A percentile compares a stretch with the other conserved stretches of the same genome.
These are phyloP conservation scores for Penicillium oxalicum DNA, from an alignment of 2,329 filamentous ascomycete genomes.

Conservation along the genomic window DNA sequence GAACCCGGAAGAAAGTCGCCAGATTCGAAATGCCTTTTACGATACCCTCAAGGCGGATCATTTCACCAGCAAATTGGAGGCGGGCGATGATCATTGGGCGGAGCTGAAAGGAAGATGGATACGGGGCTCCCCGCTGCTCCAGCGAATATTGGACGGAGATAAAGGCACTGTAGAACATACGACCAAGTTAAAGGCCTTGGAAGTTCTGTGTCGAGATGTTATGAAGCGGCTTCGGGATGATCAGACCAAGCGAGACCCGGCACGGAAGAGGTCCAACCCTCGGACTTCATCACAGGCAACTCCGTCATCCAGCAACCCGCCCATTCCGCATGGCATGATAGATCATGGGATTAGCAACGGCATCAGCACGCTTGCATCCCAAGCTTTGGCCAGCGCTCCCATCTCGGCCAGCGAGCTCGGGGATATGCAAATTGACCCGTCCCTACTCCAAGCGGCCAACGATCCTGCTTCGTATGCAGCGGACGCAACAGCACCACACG, in stretches of 20 bases:
- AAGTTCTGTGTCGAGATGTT: constrained; percentile 67
- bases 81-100: constrained; percentile 65
- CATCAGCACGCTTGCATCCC: constrained; percentile 40
- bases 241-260: constrained; percentile 51
- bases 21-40: constrained; percentile 61
- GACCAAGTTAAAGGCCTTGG: constrained; percentile 59
- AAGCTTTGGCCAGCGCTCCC: constrained; percentile 39
- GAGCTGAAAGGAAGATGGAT: constrained; percentile 65
- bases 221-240: constrained; percentile 71
- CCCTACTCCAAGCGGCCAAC: constrained; percentile 53
- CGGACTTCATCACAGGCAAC: constrained; percentile 19
- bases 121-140: constrained; percentile 51
- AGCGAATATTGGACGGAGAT: constrained; percentile 48
- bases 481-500: constrained; percentile 26
- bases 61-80: constrained; percentile 68
- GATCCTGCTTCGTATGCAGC: constrained; percentile 38
- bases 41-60: constrained; percentile 58
- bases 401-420: constrained; percentile 36
- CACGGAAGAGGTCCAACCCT: constrained; percentile 34
- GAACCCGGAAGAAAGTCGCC: constrained; percentile 62
- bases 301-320: constrained; percentile 19
- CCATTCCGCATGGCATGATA: constrained; percentile 17
- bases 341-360: constrained; percentile 32
- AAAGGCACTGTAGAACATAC: constrained; percentile 49
- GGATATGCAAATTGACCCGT: constrained; percentile 59